Conservation (phyloP, 768 basidiomycete species). For the Hydnomerulius pinastri region DNA sequence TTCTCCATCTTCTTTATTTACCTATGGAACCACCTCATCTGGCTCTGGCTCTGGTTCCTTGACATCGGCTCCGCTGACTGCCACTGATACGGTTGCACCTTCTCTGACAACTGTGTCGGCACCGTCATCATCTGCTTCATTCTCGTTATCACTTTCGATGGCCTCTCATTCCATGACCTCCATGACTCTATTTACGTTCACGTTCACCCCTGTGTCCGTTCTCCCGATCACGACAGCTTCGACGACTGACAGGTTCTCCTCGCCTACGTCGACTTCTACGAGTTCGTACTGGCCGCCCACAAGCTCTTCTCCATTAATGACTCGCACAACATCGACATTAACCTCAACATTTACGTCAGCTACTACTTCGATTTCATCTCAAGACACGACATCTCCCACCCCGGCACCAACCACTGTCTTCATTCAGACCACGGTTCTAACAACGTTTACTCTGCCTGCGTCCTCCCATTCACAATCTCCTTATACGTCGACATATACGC, state of each 20-base stretch:
- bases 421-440: slow-evolving; percentile 14
- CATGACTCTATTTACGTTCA: slow-evolving; percentile 1
- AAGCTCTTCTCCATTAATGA: not conserved
- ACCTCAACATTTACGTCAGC: not conserved
- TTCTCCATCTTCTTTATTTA: not conserved
- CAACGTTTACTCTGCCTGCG: not conserved
- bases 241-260: not conserved
- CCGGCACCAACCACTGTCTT: slow-evolving; percentile 14
- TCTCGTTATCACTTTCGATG: not conserved
- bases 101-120: not conserved
- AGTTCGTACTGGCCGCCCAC: not conserved
- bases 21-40: not conserved
- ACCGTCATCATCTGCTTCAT: not conserved
- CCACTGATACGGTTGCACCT: not conserved
- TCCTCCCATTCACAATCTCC: not conserved
- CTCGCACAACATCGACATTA: not conserved
- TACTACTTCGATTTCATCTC: not conserved
- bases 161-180: not conserved
- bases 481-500: slow-evolving; percentile 19
- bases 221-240: not conserved
- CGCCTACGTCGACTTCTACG: slow-evolving; percentile 1
- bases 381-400: not conserved
- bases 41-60: not conserved
- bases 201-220: not conserved
- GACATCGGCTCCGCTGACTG: not conserved